Percentiles rank a stretch among this genome's conserved stretches.
These are phyloP conservation scores for Phaeoacremonium minimum DNA, from an alignment of 2,329 filamentous ascomycete species.

Conservation along the genomic window DNA sequence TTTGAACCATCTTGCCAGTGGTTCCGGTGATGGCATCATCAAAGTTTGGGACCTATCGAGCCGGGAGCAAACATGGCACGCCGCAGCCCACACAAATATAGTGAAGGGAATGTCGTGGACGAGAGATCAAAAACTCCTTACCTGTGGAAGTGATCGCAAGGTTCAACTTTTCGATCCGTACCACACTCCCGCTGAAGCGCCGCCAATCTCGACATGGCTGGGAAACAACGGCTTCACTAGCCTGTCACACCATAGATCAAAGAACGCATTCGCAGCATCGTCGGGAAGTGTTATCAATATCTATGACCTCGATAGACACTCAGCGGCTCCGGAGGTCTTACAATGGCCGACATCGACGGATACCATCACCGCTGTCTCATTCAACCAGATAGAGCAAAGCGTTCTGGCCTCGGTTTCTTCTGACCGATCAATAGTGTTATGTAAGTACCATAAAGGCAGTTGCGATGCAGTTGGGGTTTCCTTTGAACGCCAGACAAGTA, in stretches of 20 bases:
- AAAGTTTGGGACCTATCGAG: slow-evolving; percentile 66
- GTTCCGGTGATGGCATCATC: slow-evolving; percentile 85
- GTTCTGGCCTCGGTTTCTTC: slow-evolving; percentile 81
- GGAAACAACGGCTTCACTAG: slow-evolving; percentile 77
- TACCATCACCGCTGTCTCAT: slow-evolving; percentile 82
- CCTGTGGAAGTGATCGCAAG: slow-evolving; percentile 79
- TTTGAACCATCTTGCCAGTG: slow-evolving; percentile 72
- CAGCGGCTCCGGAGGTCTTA: slow-evolving; percentile 75
- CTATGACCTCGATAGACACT: slow-evolving; percentile 80
- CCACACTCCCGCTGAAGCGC: slow-evolving; percentile 60
- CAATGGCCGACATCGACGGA: slow-evolving; percentile 85
- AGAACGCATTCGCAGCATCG: slow-evolving; percentile 74
- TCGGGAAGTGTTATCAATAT: slow-evolving; percentile 72
- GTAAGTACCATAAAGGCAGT: background rate
- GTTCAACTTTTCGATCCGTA: slow-evolving; percentile 93
- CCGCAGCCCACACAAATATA: slow-evolving; percentile 84
- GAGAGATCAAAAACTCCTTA: slow-evolving; percentile 75
- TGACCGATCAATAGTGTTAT: slow-evolving; percentile 78
- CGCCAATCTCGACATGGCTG: slow-evolving; percentile 81
- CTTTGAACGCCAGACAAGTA: too few species aligned
- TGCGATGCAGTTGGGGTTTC: too few species aligned
- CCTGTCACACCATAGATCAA: slow-evolving; percentile 75
- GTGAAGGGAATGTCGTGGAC: slow-evolving; percentile 93
- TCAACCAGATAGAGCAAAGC: slow-evolving; percentile 93
- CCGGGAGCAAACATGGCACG: slow-evolving; percentile 67